Conservation (phyloP, 495 filamentous ascomycete species). For the Cladorrhinum samala region DNA sequence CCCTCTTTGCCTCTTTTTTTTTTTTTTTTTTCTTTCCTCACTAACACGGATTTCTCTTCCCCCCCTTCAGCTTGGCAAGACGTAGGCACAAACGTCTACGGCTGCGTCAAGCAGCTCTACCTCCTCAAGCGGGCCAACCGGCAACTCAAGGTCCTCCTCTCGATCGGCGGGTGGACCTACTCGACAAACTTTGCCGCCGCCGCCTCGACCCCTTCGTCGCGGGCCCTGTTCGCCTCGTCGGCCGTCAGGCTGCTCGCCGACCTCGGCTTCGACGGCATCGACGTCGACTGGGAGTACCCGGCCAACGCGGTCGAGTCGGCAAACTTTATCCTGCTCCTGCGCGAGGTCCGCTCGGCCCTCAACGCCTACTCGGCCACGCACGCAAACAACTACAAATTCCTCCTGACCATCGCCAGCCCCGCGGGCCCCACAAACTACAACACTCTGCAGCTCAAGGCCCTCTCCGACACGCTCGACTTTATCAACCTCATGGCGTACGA, state of each 20-base stretch:
- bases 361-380: slow-evolving; percentile 53
- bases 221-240: slow-evolving; percentile 57
- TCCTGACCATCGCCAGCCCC: slow-evolving; percentile 66
- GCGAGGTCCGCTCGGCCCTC: slow-evolving; percentile 56
- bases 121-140: slow-evolving; percentile 79
- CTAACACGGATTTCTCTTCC: background rate
- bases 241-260: slow-evolving; percentile 62
- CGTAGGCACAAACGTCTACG: slow-evolving; percentile 62
- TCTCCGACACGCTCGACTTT: slow-evolving; percentile 70
- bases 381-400: slow-evolving; percentile 52
- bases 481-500: slow-evolving; percentile 85
- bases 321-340: slow-evolving; percentile 68
- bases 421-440: slow-evolving; percentile 59
- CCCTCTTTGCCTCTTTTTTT: background rate
- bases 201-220: slow-evolving; percentile 48
- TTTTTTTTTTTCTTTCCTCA: background rate
- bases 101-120: slow-evolving; percentile 81
- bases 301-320: slow-evolving; percentile 52
- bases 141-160: slow-evolving; percentile 78
- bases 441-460: slow-evolving; percentile 56
- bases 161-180: slow-evolving; percentile 89
- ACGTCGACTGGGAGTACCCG: slow-evolving; percentile 53
- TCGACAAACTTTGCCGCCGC: slow-evolving; percentile 70
- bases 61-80: slow-evolving; percentile 37
- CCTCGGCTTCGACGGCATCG: slow-evolving; percentile 45